These are phyloP conservation scores for Striga hermonthica DNA, from an alignment of 305 asterid species.

Conservation along the genomic window DNA sequence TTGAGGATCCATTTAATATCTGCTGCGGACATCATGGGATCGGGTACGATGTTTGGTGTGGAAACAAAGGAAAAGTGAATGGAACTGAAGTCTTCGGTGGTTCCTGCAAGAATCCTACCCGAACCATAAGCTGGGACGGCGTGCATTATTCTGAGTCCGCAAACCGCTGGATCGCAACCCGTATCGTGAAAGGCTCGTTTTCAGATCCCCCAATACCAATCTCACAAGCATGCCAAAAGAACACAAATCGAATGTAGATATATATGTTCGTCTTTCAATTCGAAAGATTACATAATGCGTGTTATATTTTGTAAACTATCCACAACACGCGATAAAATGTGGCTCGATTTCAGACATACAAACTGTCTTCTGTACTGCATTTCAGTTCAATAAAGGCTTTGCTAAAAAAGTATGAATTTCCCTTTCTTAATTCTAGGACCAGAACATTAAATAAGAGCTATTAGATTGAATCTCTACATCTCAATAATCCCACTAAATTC, in stretches of 20 bases:
- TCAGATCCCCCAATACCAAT: conserved; percentile 49
- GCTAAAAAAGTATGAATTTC: too few species aligned
- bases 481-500: too few species aligned
- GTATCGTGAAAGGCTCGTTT: conserved; percentile 41
- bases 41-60: conserved; percentile 50
- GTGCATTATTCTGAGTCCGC: conserved; percentile 62
- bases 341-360: too few species aligned
- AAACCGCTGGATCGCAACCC: conserved; percentile 53
- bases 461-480: too few species aligned
- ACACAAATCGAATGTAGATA: background rate
- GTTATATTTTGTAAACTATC: background rate
- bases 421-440: too few species aligned
- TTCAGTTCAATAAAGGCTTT: too few species aligned
- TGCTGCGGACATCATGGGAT: conserved; percentile 61
- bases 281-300: too few species aligned
- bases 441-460: too few species aligned
- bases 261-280: too few species aligned
- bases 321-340: background rate
- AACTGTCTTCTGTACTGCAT: too few species aligned
- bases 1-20: conserved; percentile 36
- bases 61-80: conserved; percentile 43
- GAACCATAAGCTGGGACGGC: conserved; percentile 60
- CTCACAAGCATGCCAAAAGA: conserved; percentile 28
- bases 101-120: conserved; percentile 44
- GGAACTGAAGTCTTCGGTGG: conserved; percentile 45